Percentiles rank a stretch among this genome's conserved stretches.
These are phyloP conservation scores for Beauveria scarabaeidicola DNA, from an alignment of 2,329 filamentous ascomycete genomes.

Conservation along the genomic window DNA sequence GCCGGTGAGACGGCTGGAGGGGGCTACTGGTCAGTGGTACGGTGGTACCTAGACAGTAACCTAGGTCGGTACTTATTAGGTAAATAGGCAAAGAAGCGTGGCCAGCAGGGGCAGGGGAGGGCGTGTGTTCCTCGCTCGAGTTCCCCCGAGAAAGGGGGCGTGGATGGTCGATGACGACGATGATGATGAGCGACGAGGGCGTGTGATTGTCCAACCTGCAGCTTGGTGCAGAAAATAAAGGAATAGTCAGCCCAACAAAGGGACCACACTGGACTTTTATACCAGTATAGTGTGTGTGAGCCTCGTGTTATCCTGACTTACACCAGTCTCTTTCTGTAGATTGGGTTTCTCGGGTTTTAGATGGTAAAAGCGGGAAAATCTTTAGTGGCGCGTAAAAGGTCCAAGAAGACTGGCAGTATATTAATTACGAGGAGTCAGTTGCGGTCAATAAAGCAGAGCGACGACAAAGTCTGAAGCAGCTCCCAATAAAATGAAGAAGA, in stretches of 20 bases:
- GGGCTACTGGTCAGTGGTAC: too few species aligned
- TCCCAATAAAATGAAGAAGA: background rate
- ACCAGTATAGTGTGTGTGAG: background rate
- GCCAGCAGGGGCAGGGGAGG: background rate
- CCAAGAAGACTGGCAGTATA: background rate
- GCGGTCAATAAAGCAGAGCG: background rate
- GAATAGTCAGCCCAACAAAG: background rate
- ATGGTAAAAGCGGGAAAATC: background rate
- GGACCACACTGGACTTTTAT: background rate
- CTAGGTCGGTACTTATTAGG: too few species aligned
- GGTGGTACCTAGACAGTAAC: too few species aligned
- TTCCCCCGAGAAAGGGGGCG: background rate
- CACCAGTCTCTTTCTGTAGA: background rate
- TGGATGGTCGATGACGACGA: background rate
- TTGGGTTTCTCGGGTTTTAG: background rate
- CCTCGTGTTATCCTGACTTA: background rate
- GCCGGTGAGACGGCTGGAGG: slow-evolving; percentile 5
- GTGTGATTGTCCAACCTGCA: background rate
- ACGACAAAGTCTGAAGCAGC: background rate
- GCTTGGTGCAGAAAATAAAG: background rate
- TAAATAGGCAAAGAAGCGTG: too few species aligned
- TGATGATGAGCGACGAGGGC: background rate
- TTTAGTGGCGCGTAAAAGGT: background rate
- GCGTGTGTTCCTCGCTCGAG: background rate
- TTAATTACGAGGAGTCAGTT: background rate